Conservation (phyloP, 73 alveolate genomes). For the Symbiodinium natans region DNA sequence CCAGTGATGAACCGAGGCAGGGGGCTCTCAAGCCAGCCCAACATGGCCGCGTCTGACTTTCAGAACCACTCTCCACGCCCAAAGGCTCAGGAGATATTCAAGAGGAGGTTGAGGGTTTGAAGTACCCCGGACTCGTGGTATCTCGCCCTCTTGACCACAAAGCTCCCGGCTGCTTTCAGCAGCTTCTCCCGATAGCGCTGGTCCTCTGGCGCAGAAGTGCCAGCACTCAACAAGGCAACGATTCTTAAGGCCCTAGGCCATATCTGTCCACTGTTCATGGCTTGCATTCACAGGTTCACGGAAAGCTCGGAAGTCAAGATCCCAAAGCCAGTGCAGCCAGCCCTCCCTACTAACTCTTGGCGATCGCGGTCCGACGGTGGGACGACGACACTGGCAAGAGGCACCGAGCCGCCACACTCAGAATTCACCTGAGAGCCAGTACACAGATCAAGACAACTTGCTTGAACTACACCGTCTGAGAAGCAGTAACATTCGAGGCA, state of each 20-base stretch:
- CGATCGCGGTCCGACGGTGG: conserved; percentile 41
- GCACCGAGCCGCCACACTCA: conserved; percentile 53
- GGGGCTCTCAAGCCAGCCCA: no score
- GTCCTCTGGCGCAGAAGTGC: conserved; percentile 21
- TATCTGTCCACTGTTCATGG: background rate
- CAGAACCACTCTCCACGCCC: no score
- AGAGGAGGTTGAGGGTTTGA: background rate
- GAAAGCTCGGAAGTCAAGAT: background rate
- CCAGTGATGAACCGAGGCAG: no score
- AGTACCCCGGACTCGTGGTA: no score
- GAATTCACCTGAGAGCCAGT: conserved; percentile 20
- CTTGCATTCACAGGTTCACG: no score
- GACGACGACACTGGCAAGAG: conserved; percentile 60
- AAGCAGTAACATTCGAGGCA: no score
- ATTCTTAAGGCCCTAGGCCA: no score
- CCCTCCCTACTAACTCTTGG: background rate
- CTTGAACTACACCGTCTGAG: no score
- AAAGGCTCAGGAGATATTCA: background rate
- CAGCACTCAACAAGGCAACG: no score
- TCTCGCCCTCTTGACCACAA: no score
- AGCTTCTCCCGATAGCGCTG: conserved; percentile 70
- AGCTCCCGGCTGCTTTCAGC: conserved; percentile 61
- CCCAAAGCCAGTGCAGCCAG: background rate
- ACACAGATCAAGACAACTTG: no score
- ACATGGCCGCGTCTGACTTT: no score